These are phyloP conservation scores for Vanrija pseudolonga DNA, from an alignment of 1,284 basidiomycete genomes.

Conservation along the genomic window DNA sequence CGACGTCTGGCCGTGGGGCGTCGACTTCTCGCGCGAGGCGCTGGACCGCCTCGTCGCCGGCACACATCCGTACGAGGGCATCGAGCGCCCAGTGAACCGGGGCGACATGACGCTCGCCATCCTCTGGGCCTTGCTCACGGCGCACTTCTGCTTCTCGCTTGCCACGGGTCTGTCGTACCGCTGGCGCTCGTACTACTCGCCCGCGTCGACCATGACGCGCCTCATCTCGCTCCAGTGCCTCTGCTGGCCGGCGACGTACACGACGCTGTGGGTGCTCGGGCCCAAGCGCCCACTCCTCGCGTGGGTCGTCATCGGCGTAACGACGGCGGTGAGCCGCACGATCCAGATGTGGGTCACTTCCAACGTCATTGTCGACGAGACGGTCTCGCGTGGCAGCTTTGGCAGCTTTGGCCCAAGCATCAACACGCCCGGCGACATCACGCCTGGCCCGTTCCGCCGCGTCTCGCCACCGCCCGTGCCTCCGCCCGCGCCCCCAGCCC, in stretches of 20 bases:
- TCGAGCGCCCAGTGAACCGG: constrained; percentile 22
- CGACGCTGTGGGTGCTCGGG: constrained; percentile 47
- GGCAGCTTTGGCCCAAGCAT: background rate
- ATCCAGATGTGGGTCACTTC: constrained; percentile 52
- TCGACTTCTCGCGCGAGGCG: constrained; percentile 37
- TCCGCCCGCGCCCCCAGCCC: constrained; percentile 16
- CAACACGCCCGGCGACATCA: constrained; percentile 4
- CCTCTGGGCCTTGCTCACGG: constrained; percentile 46
- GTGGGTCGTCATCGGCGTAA: constrained; percentile 51
- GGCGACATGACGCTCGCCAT: constrained; percentile 41
- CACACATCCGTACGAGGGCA: constrained; percentile 18
- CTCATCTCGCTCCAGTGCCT: constrained; percentile 51
- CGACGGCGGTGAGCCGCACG: constrained; percentile 45
- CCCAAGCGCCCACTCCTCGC: constrained; percentile 41
- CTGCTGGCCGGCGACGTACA: constrained; percentile 50
- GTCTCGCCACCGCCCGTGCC: constrained; percentile 3
- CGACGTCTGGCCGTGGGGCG: constrained; percentile 45
- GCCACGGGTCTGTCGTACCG: constrained; percentile 50
- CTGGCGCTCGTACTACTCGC: constrained; percentile 50
- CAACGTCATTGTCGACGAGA: constrained; percentile 31
- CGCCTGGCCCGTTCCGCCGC: constrained; percentile 4
- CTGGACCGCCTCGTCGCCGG: constrained; percentile 37
- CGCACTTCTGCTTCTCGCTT: constrained; percentile 49
- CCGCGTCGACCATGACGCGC: constrained; percentile 48
- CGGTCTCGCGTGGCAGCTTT: constrained; percentile 3